Percentiles rank a stretch among this genome's conserved stretches.
Conservation (phyloP, 345 rosid genomes). For the Brassica nigra region DNA sequence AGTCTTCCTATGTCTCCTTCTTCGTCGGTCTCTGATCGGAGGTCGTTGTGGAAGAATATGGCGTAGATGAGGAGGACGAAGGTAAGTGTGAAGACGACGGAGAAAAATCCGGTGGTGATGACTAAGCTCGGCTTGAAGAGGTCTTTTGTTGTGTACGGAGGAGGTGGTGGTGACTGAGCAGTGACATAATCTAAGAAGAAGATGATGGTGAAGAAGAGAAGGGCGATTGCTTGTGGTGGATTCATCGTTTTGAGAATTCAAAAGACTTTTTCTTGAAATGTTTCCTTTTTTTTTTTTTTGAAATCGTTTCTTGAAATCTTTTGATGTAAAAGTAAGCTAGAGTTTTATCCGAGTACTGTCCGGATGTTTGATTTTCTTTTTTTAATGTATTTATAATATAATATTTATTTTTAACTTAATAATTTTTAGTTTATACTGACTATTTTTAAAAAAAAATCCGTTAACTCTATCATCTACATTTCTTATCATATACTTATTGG, state of each 20-base stretch:
- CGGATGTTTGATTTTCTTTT: no score
- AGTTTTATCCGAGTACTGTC: no score
- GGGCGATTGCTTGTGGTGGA: constrained; percentile 8
- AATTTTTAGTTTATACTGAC: no score
- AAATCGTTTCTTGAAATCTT: no score
- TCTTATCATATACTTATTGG: no score
- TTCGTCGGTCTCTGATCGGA: constrained; percentile 26
- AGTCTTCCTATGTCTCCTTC: neutral
- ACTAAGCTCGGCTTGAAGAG: constrained; percentile 74
- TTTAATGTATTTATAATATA: no score
- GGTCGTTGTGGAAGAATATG: constrained; percentile 58
- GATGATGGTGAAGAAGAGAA: constrained; percentile 22
- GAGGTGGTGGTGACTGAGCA: constrained; percentile 29
- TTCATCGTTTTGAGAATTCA: constrained; percentile 22
- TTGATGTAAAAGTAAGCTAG: no score
- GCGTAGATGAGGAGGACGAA: constrained; percentile 67
- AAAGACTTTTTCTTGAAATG: neutral
- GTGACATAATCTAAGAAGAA: constrained; percentile 23
- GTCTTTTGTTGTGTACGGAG: constrained; percentile 30
- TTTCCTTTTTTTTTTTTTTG: no score
- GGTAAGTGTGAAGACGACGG: constrained; percentile 63
- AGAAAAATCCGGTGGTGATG: constrained; percentile 69
- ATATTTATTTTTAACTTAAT: no score
- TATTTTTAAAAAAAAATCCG: no score
- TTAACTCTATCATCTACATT: no score